Base-by-base conservation (phyloP, 306 rosid species). In the Alnus glutinosa region DNA sequence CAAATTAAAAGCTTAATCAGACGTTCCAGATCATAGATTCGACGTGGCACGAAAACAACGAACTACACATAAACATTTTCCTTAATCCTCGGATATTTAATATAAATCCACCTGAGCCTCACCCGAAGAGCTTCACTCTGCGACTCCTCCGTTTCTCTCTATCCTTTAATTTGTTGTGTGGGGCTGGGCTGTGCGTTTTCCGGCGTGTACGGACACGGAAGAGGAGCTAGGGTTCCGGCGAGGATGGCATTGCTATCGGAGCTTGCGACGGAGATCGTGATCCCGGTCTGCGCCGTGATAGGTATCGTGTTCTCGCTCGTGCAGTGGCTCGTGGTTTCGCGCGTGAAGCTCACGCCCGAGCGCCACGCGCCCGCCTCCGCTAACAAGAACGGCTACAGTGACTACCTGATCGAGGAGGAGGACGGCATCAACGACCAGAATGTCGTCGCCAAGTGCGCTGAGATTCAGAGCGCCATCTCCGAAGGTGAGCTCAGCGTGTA, bases 401-500 rank as follows among this genome's bases (percentile, higher is more conserved):
- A 88, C 75, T 85, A 76, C 59, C 83, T 89, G 59, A 89, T 91
- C 18, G 93, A 91, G 66, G 97, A 91, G 70, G 97, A 91, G 46
- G 97, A 91, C 58, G 97, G 93, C 39, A 72, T 91, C 80, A 83
- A 86, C 79, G 97, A 91, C 86, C 89, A 89, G 39, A 85, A 82
- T 78, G 93, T 91, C 58, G 89, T 91, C 68, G 75, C 49, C 5
- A 91, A 89, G 83, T 91, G 97, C 59, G 97, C 97, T 7, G 97
- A 91, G 9, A 91, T 91, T 64, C 97, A 91, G 85, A 88, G 3
- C 50, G 97, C 97, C 7, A 89, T 91, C 54, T 89, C 97, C 39
- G 97, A 91, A 86, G 97, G 97, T 91, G 81, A 80, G 58, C 3
- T 3, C 50, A 4, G 3, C 11, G 55, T 75, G 50, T 71, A 62